Evolutionary conservation across 2,329 filamentous ascomycete species (phyloP).

Genomic region (Fusarium dlaminii): DNA sequence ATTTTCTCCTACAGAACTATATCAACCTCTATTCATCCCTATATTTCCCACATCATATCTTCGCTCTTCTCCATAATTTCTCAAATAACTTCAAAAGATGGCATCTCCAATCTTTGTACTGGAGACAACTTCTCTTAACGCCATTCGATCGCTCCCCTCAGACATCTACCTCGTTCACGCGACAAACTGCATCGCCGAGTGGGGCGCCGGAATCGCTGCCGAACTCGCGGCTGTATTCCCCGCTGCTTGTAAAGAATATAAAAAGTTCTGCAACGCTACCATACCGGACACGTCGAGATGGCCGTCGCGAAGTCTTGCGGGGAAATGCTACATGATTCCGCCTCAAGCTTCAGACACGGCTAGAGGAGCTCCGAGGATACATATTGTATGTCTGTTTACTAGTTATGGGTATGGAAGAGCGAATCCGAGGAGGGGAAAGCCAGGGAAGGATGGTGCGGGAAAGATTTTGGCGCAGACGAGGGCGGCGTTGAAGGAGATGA

Average conservation of each 20-base stretch:
- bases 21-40: neutral
- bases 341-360: slow-evolving; percentile 36
- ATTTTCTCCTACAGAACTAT: neutral
- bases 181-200: slow-evolving; percentile 46
- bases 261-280: slow-evolving; percentile 36
- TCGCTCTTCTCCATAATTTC: rapidly evolving
- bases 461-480: slow-evolving; percentile 31
- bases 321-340: slow-evolving; percentile 44
- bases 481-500: slow-evolving; percentile 17
- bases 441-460: slow-evolving; percentile 12
- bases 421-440: slow-evolving; percentile 20
- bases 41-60: rapidly evolving
- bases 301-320: slow-evolving; percentile 35
- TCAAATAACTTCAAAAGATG: neutral
- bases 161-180: slow-evolving; percentile 43
- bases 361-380: slow-evolving; percentile 31
- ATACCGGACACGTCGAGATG: slow-evolving; percentile 20
- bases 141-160: slow-evolving; percentile 14
- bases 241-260: slow-evolving; percentile 37
- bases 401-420: slow-evolving; percentile 34
- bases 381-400: slow-evolving; percentile 31
- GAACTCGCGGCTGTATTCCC: slow-evolving; percentile 43
- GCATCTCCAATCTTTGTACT: slow-evolving; percentile 3
- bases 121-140: slow-evolving; percentile 24
- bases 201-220: slow-evolving; percentile 44